Base-by-base conservation (phyloP, 2,329 filamentous ascomycete genomes). In the Ophiostoma piceae region DNA sequence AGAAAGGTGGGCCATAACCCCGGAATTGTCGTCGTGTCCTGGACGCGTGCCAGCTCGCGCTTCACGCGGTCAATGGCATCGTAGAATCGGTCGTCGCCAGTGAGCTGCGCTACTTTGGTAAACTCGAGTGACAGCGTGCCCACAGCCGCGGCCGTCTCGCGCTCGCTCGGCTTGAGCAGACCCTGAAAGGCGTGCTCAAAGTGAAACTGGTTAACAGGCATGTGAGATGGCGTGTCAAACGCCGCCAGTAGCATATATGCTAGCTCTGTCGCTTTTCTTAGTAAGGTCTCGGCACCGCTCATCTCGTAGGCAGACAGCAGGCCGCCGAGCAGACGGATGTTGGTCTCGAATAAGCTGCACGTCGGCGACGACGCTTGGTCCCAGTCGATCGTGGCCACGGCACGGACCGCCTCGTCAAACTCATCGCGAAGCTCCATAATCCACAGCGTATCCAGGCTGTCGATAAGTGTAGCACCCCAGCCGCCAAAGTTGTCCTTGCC, bases 401-500 rank as follows among this genome's bases (percentile, higher is more conserved):
- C 88, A 67, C 86, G 83, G 47, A 91, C 87, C 1, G 92, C 92
- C 72, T 92, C 88, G 71, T 92, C 87, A 75, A 96, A 96, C 75
- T 96, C 92, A 0, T 90, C 84, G 74, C 86, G 86, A 76, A 96
- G 76, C 26, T 86, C 92, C 85, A 94, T 92, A 74, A 96, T 93
- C 90, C 91, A 96, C 5, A 96, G 82, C 0, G 92, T 94, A 76
- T 96, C 92, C 69, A 94, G 81, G 1, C 87, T 82, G 80, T 97
- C 93, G 8, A 97, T 90, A 72, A 97, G 78, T 0, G 93, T 96
- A 16, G 93, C 93, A 32, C 91, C 91, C 93, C 93, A 97, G 66
- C 91, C 92, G 76, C 92, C 94, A 79, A 97, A 97, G 0, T 92
- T 91, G 76, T 97, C 90, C 16, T 87, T 86, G 73, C 82, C 87